Evolutionary conservation across 805 yeast species (phyloP).

Genomic region (Candida coquimbonensis): DNA sequence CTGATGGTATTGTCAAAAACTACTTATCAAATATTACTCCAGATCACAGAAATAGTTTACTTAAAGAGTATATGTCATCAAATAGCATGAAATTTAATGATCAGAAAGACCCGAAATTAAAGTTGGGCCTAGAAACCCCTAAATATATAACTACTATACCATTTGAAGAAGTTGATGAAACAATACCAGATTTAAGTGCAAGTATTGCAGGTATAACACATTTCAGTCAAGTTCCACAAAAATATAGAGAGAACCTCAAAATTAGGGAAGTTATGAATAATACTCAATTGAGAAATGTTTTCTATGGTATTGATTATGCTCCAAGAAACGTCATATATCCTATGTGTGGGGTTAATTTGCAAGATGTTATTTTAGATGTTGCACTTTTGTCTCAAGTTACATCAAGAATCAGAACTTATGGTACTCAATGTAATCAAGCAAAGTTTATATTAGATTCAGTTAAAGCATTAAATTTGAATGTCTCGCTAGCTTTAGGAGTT

Average conservation of each 20-base stretch:
- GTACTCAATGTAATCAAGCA: slow-evolving; percentile 56
- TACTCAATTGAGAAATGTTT: slow-evolving; percentile 27
- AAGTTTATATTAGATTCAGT: slow-evolving; percentile 48
- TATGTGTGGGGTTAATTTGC: slow-evolving; percentile 39
- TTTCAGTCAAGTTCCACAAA: slow-evolving; percentile 27
- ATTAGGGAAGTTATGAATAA: slow-evolving; percentile 32
- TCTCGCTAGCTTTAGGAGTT: slow-evolving; percentile 55
- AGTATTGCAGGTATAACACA: slow-evolving; percentile 20
- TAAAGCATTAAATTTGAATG: slow-evolving; percentile 38
- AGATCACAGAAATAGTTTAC: slow-evolving; percentile 18
- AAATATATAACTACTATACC: too few relatives aligned
- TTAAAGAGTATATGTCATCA: slow-evolving; percentile 5
- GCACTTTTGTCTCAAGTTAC: slow-evolving; percentile 54
- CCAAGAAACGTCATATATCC: slow-evolving; percentile 50
- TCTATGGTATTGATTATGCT: slow-evolving; percentile 56
- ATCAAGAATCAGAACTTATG: slow-evolving; percentile 47
- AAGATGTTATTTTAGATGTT: slow-evolving; percentile 49
- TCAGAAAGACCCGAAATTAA: background rate
- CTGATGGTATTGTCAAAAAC: slow-evolving; percentile 20
- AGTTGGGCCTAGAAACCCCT: too few relatives aligned
- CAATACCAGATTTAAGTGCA: slow-evolving; percentile 2
- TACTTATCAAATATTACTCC: slow-evolving; percentile 26
- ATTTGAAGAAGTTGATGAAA: background rate
- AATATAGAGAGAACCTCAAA: slow-evolving; percentile 29
- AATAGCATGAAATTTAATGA: background rate